phyloP scores from a whole-genome alignment of 129 eudicot species.

The Pulicaria dysenterica region DNA sequence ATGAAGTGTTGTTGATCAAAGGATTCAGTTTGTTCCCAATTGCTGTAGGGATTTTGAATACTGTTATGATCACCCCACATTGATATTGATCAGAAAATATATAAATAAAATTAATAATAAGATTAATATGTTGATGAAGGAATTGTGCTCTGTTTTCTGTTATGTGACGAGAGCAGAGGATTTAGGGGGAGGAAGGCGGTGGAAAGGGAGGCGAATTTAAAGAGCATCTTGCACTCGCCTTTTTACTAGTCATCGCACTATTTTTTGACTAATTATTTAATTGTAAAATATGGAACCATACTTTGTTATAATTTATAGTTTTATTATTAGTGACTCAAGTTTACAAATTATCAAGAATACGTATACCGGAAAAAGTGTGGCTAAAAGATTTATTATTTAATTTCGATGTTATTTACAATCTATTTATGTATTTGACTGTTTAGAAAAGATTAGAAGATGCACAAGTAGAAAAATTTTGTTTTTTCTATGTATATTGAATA shows the following conservation, averaged over 20 bases:
- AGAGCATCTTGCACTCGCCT: slow-evolving; percentile 21
- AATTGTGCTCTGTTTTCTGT: not conserved
- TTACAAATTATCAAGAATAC: too few species aligned
- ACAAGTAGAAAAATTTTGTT: too few species aligned
- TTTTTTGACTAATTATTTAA: not conserved
- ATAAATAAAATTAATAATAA: not conserved
- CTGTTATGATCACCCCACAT: slow-evolving; percentile 25
- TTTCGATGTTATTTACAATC: too few species aligned
- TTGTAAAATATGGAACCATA: not conserved
- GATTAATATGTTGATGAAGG: not conserved
- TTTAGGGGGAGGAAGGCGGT: slow-evolving; percentile 6
- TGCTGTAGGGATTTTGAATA: slow-evolving; percentile 8
- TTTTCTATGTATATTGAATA: too few species aligned
- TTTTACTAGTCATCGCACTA: slow-evolving; percentile 11
- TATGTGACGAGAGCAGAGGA: not conserved
- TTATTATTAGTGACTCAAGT: too few species aligned
- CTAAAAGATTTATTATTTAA: too few species aligned
- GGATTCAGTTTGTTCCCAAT: slow-evolving; percentile 5
- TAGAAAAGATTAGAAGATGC: too few species aligned
- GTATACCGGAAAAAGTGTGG: too few species aligned
- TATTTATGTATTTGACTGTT: too few species aligned
- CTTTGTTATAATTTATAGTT: too few species aligned
- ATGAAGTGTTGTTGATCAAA: not conserved
- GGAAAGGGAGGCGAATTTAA: slow-evolving; percentile 37
- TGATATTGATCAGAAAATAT: not conserved